A percentile compares a stretch with the other conserved stretches of the same genome.
Evolutionary conservation across 495 filamentous ascomycete species (phyloP).

Genomic region (Usnea hakonensis): DNA sequence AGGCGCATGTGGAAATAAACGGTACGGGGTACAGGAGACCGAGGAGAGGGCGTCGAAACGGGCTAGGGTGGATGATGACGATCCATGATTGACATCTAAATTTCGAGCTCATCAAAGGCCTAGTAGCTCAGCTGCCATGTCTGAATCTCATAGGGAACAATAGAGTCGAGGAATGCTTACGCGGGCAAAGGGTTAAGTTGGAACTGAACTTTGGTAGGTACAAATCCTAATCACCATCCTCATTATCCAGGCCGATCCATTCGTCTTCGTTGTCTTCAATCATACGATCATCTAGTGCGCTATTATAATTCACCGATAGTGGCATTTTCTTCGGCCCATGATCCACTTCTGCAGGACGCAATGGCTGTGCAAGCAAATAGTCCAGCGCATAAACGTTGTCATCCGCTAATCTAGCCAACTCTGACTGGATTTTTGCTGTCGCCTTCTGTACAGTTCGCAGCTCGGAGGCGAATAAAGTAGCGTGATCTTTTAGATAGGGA

Average conservation of each 20-base stretch:
- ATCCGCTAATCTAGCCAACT: constrained; percentile 67
- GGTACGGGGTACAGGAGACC: constrained; percentile 76
- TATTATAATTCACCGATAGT: neutral
- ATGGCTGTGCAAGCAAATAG: constrained; percentile 50
- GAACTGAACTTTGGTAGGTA: neutral
- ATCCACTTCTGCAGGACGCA: neutral
- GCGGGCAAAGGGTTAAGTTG: neutral
- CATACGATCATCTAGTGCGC: neutral
- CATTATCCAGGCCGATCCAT: constrained; percentile 14
- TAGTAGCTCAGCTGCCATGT: neutral
- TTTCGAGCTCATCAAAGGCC: neutral
- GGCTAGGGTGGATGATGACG: constrained; percentile 72
- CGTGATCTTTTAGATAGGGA: constrained; percentile 69
- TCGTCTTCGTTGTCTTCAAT: constrained; percentile 11
- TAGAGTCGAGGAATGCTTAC: too few species aligned
- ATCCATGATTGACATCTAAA: constrained; percentile 9
- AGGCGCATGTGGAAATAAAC: constrained; percentile 53
- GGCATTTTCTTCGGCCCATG: neutral
- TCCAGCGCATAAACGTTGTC: constrained; percentile 81
- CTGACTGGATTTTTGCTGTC: constrained; percentile 66
- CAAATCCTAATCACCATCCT: neutral
- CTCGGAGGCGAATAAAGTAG: constrained; percentile 68
- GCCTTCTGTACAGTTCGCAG: constrained; percentile 70
- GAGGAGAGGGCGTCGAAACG: constrained; percentile 62
- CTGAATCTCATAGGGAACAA: neutral